These are phyloP conservation scores for Chlorella variabilis DNA, from an alignment of 163 green algal species.

Conservation along the genomic window DNA sequence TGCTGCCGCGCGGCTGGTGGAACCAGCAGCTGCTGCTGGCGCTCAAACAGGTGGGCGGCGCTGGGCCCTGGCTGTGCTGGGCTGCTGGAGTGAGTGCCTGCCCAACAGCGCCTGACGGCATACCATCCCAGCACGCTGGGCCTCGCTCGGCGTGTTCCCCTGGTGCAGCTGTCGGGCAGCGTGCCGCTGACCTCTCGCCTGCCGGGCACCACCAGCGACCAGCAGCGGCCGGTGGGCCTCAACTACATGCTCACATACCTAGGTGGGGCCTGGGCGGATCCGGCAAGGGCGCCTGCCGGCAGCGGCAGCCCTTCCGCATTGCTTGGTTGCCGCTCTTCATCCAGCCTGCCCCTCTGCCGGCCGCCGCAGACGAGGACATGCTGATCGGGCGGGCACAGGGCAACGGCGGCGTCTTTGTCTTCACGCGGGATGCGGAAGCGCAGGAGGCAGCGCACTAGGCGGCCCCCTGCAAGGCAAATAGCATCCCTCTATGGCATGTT, in stretches of 20 bases:
- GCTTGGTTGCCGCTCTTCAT: too few species aligned
- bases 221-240: conserved; percentile 28
- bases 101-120: too few species aligned
- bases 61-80: background rate
- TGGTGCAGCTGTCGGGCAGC: conserved; percentile 36
- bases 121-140: too few species aligned
- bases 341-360: background rate
- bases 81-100: too few species aligned
- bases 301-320: too few species aligned
- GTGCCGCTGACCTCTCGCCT: conserved; percentile 41
- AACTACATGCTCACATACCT: conserved; percentile 83
- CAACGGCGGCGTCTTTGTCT: conserved; percentile 79
- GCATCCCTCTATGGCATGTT: too few species aligned
- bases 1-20: conserved; percentile 70
- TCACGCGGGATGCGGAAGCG: conserved; percentile 55
- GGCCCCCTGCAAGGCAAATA: too few species aligned
- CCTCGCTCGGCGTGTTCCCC: too few species aligned
- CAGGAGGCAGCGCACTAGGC: too few species aligned
- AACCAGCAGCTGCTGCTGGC: conserved; percentile 72
- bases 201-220: conserved; percentile 42
- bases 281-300: too few species aligned
- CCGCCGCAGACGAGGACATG: conserved; percentile 70
- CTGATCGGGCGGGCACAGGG: conserved; percentile 74
- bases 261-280: conserved; percentile 40
- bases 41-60: conserved; percentile 63